These are phyloP conservation scores for Quercus phellos DNA, from an alignment of 331 rosid species.

Conservation along the genomic window DNA sequence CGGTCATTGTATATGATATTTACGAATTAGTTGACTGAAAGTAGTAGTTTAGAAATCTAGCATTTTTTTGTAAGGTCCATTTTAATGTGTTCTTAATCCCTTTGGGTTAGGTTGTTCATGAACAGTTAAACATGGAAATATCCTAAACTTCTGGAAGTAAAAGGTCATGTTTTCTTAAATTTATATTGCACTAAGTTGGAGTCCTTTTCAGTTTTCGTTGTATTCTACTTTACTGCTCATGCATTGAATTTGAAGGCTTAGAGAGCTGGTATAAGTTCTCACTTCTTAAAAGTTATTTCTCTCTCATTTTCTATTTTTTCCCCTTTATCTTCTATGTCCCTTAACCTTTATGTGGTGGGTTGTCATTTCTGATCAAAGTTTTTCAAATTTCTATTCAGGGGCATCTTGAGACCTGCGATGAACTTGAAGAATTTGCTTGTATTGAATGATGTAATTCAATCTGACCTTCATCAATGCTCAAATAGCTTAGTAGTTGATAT, in stretches of 20 bases:
- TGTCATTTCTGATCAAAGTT: slow-evolving; percentile 34
- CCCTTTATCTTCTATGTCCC: background rate
- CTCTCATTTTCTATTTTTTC: background rate
- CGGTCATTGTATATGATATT: background rate
- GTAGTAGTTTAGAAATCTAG: background rate
- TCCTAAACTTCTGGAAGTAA: background rate
- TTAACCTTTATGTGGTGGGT: background rate
- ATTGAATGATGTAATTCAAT: slow-evolving; percentile 55
- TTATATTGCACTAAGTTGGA: background rate
- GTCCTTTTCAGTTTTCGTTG: background rate
- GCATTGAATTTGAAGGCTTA: background rate
- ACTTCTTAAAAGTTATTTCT: no score
- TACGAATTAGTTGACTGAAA: background rate
- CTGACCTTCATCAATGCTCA: slow-evolving; percentile 15
- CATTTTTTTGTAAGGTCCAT: background rate
- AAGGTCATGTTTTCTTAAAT: background rate
- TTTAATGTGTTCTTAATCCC: background rate
- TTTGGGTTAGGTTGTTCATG: no score
- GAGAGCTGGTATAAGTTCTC: background rate
- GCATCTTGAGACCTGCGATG: slow-evolving; percentile 82
- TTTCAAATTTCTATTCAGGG: slow-evolving; percentile 56
- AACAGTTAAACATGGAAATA: no score
- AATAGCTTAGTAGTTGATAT: slow-evolving; percentile 12
- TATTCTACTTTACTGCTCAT: background rate
- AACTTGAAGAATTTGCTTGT: slow-evolving; percentile 57